Evolutionary conservation across 257 asterid species (phyloP), one percentile per base, ranked within the genome.

Genomic region (Thymus quinquecostatus): DNA sequence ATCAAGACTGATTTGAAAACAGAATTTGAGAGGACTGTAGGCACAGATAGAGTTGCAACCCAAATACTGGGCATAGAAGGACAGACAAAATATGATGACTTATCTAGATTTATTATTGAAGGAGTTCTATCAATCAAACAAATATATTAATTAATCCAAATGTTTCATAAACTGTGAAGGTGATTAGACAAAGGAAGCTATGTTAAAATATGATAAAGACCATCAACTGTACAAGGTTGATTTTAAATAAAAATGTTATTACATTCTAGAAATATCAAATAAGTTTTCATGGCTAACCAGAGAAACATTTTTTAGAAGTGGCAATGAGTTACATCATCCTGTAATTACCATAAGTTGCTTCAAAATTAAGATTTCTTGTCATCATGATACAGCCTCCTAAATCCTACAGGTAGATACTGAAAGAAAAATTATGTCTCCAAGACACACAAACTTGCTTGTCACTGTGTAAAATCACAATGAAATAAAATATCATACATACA

Each of bases 111-210:
- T 55, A 55, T 55, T 27, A 27, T 28, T 28, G 34, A 28, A 55
- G 9, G 60, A 28, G 2, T 28, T 28, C 36, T 14, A 50, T 44
- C 10, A 11, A 50, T 43, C 68, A 29, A 33, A 29, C 27, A 50
- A 28, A 32, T 33, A 64, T 63, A 73, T 21, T 45, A 60, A 56
- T 60, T 14, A 10, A 47, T 38, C 62, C 44, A 33, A 36, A 47
- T 34, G 47, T 21, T 33, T 0, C 2, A 40, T 55, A 34, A 30
- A 56, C 21, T n/a, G 6, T n/a, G 44, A 48, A 66, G 14, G 74
- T 67, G 41, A 62, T 9, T 29, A 40, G 30, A 68, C 34, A 41
- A 51, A 50, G 64, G 71, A 77, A 44, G 44, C 30, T 63, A 21
- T 21, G 21, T 21, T 21, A 7, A 13, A n/a, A 60, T 36, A 11